Evolutionary conservation across 345 rosid genomes (phyloP).

Genomic region (Hypericum androsaemum): DNA sequence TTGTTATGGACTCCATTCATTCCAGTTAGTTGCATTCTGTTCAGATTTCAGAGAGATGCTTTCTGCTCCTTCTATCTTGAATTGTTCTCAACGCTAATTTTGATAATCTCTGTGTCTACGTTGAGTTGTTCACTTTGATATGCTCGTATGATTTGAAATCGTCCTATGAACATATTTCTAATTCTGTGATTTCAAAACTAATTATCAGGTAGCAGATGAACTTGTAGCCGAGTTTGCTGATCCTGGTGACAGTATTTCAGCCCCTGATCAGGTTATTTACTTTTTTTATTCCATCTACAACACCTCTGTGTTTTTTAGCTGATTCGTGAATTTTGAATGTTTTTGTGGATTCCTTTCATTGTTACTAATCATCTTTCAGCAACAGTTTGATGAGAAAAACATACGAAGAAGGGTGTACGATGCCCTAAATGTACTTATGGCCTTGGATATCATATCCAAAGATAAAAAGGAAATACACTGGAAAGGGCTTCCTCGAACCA

Average conservation of each 20-base stretch:
- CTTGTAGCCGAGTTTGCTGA: constrained; percentile 97
- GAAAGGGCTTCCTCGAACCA: constrained; percentile 97
- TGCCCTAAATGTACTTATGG: constrained; percentile 98
- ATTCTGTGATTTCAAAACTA: constrained; percentile 27
- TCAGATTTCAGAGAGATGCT: too few species aligned
- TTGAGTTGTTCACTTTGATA: not conserved
- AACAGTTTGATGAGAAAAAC: constrained; percentile 97
- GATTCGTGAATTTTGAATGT: constrained; percentile 3
- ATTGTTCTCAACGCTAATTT: too few species aligned
- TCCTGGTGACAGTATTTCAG: constrained; percentile 53
- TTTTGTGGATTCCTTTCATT: constrained; percentile 2
- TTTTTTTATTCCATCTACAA: constrained; percentile 4
- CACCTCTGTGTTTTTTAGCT: constrained; percentile 6
- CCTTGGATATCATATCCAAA: constrained; percentile 95
- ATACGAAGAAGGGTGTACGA: constrained; percentile 96
- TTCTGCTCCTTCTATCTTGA: too few species aligned
- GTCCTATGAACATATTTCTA: constrained; percentile 4
- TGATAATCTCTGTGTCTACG: not conserved
- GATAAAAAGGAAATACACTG: constrained; percentile 97
- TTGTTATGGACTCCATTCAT: too few species aligned
- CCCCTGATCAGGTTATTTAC: constrained; percentile 80
- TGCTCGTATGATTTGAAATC: not conserved
- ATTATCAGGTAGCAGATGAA: constrained; percentile 94
- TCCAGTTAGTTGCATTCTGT: too few species aligned
- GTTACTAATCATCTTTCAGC: constrained; percentile 34